Percentiles rank a stretch among this genome's conserved stretches.
Conservation (phyloP, 2,329 filamentous ascomycete species). For the Cladosporium halotolerans region DNA sequence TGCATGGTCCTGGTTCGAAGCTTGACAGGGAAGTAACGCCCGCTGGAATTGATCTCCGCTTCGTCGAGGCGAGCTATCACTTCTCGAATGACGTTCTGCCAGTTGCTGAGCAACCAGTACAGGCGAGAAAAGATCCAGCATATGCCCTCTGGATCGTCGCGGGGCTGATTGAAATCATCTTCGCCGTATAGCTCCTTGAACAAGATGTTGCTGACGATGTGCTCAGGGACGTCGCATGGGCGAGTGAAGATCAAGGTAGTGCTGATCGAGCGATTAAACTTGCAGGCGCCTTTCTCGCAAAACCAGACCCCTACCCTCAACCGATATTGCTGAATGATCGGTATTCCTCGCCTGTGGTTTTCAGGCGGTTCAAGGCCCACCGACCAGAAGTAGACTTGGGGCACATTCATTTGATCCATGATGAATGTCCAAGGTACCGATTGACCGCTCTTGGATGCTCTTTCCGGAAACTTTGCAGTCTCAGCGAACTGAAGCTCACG, state of each 20-base stretch:
- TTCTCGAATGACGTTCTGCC: slow-evolving; percentile 34
- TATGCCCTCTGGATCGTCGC: slow-evolving; percentile 31
- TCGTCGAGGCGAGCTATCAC: slow-evolving; percentile 29
- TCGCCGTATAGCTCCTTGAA: slow-evolving; percentile 30
- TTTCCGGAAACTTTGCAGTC: slow-evolving; percentile 32
- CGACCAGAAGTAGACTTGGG: slow-evolving; percentile 34
- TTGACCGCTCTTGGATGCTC: slow-evolving; percentile 25
- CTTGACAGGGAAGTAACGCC: slow-evolving; percentile 27
- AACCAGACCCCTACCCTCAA: slow-evolving; percentile 33
- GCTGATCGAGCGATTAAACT: slow-evolving; percentile 24
- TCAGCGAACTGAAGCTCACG: slow-evolving; percentile 30
- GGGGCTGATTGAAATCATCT: slow-evolving; percentile 27
- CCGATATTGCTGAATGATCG: slow-evolving; percentile 28
- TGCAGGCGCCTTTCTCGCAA: slow-evolving; percentile 29
- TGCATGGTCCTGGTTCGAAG: slow-evolving; percentile 15
- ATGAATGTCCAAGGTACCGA: slow-evolving; percentile 33
- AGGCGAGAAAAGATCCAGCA: slow-evolving; percentile 32
- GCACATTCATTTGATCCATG: slow-evolving; percentile 34
- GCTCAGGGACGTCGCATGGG: slow-evolving; percentile 25
- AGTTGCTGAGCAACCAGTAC: slow-evolving; percentile 31
- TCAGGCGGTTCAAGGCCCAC: slow-evolving; percentile 27
- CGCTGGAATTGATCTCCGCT: slow-evolving; percentile 31
- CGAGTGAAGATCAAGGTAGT: slow-evolving; percentile 32
- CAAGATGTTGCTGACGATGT: slow-evolving; percentile 28
- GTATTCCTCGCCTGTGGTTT: slow-evolving; percentile 18